Conservation (phyloP, 2,329 filamentous ascomycete genomes). For the Microsporum audouinii region DNA sequence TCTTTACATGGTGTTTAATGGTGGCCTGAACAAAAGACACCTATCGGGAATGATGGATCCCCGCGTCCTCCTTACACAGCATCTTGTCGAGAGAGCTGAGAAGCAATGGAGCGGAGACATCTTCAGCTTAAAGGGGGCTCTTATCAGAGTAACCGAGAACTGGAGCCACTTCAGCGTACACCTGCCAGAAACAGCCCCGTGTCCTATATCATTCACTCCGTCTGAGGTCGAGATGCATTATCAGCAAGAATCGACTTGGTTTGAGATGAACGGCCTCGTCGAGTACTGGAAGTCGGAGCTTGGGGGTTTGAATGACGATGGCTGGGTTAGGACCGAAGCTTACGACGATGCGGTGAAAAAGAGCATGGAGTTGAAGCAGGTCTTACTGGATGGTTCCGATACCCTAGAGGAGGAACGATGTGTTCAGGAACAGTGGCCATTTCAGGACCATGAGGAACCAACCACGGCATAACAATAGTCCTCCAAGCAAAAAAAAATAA, state of each 20-base stretch:
- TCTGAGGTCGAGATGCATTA: slow-evolving; percentile 6
- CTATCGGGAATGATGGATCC: slow-evolving; percentile 8
- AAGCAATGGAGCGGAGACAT: slow-evolving; percentile 11
- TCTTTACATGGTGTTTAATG: slow-evolving; percentile 11
- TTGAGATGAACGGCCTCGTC: slow-evolving; percentile 8
- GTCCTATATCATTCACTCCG: slow-evolving; percentile 9
- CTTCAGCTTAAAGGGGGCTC: slow-evolving; percentile 8
- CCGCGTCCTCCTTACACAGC: slow-evolving; percentile 5
- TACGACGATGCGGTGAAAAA: slow-evolving; percentile 9
- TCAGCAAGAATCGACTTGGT: slow-evolving; percentile 11
- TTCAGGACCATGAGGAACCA: slow-evolving; percentile 10
- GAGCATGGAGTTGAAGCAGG: slow-evolving; percentile 8
- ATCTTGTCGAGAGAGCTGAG: slow-evolving; percentile 10
- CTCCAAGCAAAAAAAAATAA: no score
- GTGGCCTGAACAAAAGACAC: slow-evolving; percentile 8
- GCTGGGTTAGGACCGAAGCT: slow-evolving; percentile 10
- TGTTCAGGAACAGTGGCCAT: slow-evolving; percentile 9
- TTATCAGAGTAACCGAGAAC: slow-evolving; percentile 10
- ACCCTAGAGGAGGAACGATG: slow-evolving; percentile 9
- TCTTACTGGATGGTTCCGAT: slow-evolving; percentile 7
- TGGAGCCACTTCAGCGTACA: slow-evolving; percentile 10
- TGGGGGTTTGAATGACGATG: slow-evolving; percentile 11
- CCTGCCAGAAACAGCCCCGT: neutral
- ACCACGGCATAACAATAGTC: no score
- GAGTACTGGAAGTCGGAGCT: slow-evolving; percentile 10